Evolutionary conservation across 2,329 filamentous ascomycete species (phyloP), one percentile per base, ranked within the genome.

Genomic region (Endoconidiophora laricicola): DNA sequence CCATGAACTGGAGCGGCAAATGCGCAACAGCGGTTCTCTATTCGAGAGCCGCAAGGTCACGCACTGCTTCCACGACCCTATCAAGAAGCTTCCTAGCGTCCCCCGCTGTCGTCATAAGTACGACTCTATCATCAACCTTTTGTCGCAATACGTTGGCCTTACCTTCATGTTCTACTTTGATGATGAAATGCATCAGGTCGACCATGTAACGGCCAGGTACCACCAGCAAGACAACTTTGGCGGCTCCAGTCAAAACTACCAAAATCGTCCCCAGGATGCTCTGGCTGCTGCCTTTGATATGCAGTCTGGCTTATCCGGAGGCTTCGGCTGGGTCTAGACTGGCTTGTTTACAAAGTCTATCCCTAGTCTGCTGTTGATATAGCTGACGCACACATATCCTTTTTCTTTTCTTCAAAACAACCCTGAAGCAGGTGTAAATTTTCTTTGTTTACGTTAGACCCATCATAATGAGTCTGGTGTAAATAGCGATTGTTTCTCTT

Each of bases 21-120:
- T 67, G 48, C 61, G 62, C 52, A 59, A 58, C 4, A 59, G 62
- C 52, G 60, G 61, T 3, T 59, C 64, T 4, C 58, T 68, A 2
- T 66, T 60, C 45, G 58, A 61, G 2, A 59, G 66, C 29, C 62
- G 63, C 16, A 63, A 65, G 47, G 56, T 63, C 4, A 62, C 64
- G 23, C 60, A 64, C 3, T 69, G 67, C 55, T 68, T 66, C 48
- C 67, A 69, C 50, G 67, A 66, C 50, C 63, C 63, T 0, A 59
- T 69, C 55, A 68, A 67, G 56, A 62, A 67, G 5, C 63, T 66
- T n/a, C 67, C 67, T 2, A 67, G 62, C 63, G 66, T 63, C 12
- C 68, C 66, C 55, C 61, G 67, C 50, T 69, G 66, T 50, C 61
- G 62, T 22, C 62, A 66, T 44, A 61, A 64, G 46, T 69, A 69